Evolutionary conservation across 202 grass and related monocot species (phyloP).

Genomic region (Hordeum pubiflorum): DNA sequence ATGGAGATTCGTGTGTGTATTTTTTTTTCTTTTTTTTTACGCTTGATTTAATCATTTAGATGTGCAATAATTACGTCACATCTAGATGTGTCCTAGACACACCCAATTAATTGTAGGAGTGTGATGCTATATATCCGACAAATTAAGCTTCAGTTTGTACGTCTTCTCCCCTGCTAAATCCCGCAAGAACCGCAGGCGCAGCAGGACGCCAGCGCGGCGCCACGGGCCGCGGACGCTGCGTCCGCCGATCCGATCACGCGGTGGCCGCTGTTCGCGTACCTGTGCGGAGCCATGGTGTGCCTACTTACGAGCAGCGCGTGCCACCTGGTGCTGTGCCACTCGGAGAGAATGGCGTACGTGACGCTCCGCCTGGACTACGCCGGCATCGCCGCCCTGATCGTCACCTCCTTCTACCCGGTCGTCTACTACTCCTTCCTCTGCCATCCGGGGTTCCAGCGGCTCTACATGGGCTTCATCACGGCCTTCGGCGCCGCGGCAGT

Average conservation of each 20-base stretch:
- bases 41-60: no score
- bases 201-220: background rate
- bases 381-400: constrained; percentile 78
- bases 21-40: no score
- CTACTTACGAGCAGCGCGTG: constrained; percentile 74
- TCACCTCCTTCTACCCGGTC: constrained; percentile 83
- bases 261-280: constrained; percentile 78
- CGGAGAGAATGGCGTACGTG: constrained; percentile 47
- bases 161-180: background rate
- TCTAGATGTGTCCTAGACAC: no score
- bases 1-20: no score
- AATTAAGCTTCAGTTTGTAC: background rate
- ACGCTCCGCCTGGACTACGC: constrained; percentile 83
- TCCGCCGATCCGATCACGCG: constrained; percentile 36
- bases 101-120: background rate
- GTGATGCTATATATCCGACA: background rate
- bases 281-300: constrained; percentile 74
- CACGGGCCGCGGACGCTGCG: background rate
- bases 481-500: constrained; percentile 35
- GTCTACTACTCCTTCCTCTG: constrained; percentile 90
- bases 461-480: constrained; percentile 71
- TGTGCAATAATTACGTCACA: no score
- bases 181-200: background rate
- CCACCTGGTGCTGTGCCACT: constrained; percentile 83
- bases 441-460: constrained; percentile 18